These are phyloP conservation scores for Tolypocladium endophyticum DNA, from an alignment of 2,329 filamentous ascomycete species.

Conservation along the genomic window DNA sequence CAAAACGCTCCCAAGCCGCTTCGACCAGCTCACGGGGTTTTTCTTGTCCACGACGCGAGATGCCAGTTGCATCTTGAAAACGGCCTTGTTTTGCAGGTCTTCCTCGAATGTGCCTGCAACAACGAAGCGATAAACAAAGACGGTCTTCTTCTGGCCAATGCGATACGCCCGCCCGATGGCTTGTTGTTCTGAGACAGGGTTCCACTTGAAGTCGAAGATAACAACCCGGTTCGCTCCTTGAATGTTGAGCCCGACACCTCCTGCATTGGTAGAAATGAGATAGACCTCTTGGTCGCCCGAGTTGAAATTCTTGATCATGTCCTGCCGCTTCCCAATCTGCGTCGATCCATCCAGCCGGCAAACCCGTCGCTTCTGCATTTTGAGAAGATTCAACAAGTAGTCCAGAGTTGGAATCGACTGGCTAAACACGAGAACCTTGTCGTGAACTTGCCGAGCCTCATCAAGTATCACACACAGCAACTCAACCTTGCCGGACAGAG, in stretches of 20 bases:
- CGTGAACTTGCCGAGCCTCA: constrained; percentile 46
- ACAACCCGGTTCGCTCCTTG: constrained; percentile 75
- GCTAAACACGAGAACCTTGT: constrained; percentile 76
- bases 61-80: constrained; percentile 77
- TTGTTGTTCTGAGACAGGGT: constrained; percentile 74
- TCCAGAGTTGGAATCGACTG: constrained; percentile 60
- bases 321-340: constrained; percentile 45
- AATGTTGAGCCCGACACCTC: constrained; percentile 76
- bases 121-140: constrained; percentile 77
- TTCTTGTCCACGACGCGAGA: constrained; percentile 75
- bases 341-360: constrained; percentile 60
- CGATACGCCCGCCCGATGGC: constrained; percentile 81
- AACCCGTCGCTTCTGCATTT: constrained; percentile 33
- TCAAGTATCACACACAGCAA: constrained; percentile 61
- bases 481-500: constrained; percentile 56
- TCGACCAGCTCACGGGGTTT: constrained; percentile 58
- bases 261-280: constrained; percentile 74
- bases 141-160: constrained; percentile 68
- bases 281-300: constrained; percentile 45
- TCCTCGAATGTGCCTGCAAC: constrained; percentile 73
- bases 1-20: constrained; percentile 46
- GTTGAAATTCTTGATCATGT: constrained; percentile 61
- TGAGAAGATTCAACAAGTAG: constrained; percentile 53
- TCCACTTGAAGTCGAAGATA: constrained; percentile 75
- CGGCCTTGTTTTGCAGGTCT: constrained; percentile 57